Evolutionary conservation across 257 asterid species (phyloP).

Genomic region (Dorcoceras hygrometricum): DNA sequence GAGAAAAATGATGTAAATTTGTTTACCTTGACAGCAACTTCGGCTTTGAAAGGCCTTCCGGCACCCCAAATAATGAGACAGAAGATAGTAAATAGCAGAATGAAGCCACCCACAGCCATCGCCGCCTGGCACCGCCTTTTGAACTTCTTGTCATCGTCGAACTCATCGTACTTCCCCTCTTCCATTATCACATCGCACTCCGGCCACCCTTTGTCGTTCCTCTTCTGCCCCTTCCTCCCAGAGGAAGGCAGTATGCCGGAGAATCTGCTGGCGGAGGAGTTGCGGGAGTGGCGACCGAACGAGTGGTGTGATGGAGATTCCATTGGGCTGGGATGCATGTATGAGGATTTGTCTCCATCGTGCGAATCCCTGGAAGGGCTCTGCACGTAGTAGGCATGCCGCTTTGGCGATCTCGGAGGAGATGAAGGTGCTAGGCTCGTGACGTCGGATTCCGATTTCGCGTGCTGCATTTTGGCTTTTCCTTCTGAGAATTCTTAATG

Average conservation of each 20-base stretch:
- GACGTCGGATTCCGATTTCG: constrained; percentile 49
- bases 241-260: constrained; percentile 51
- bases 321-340: constrained; percentile 48
- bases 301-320: constrained; percentile 59
- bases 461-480: constrained; percentile 34
- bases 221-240: constrained; percentile 40
- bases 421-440: constrained; percentile 53
- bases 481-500: no score
- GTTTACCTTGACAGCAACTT: constrained; percentile 36
- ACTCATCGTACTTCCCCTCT: constrained; percentile 45
- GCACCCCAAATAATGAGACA: constrained; percentile 53
- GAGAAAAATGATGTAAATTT: not conserved
- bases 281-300: constrained; percentile 46
- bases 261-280: constrained; percentile 43
- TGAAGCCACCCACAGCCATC: constrained; percentile 40
- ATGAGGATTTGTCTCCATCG: constrained; percentile 45
- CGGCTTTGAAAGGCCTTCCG: constrained; percentile 36
- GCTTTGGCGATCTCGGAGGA: constrained; percentile 47
- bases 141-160: constrained; percentile 31
- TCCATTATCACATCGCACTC: constrained; percentile 50
- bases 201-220: constrained; percentile 57
- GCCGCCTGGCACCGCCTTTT: constrained; percentile 39
- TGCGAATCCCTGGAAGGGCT: constrained; percentile 55
- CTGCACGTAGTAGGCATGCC: constrained; percentile 46
- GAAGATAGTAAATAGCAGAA: constrained; percentile 39